Evolutionary conservation across 2,329 filamentous ascomycete genomes (phyloP).

Genomic region (Emericellopsis cladophorae): DNA sequence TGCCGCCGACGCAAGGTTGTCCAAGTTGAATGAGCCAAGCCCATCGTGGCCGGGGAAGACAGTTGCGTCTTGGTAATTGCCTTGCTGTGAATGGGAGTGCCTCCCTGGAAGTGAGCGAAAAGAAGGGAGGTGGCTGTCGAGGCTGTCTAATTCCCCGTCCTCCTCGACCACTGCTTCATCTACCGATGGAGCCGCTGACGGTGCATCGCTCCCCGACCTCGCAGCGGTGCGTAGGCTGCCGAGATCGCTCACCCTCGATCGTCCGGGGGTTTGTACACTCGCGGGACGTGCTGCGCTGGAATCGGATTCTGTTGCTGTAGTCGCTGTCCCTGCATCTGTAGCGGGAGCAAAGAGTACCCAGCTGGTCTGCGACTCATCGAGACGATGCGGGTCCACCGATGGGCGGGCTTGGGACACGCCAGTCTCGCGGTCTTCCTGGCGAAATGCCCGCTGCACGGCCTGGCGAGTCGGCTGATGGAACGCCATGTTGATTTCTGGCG

Average conservation of each 20-base stretch:
- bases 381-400: slow-evolving; percentile 15
- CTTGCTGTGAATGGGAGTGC: slow-evolving; percentile 10
- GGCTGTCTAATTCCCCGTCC: slow-evolving; percentile 71
- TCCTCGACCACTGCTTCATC: slow-evolving; percentile 38
- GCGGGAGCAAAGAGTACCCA: slow-evolving; percentile 90
- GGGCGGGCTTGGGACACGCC: too few species aligned
- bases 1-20: slow-evolving; percentile 37
- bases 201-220: slow-evolving; percentile 40
- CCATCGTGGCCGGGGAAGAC: slow-evolving; percentile 90
- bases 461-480: slow-evolving; percentile 48
- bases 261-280: slow-evolving; percentile 52
- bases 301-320: slow-evolving; percentile 50
- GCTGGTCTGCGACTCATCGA: slow-evolving; percentile 63
- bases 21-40: slow-evolving; percentile 66
- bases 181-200: slow-evolving; percentile 20
- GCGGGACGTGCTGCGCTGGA: slow-evolving; percentile 51
- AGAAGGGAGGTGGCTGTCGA: slow-evolving; percentile 83
- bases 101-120: slow-evolving; percentile 52
- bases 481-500: slow-evolving; percentile 27
- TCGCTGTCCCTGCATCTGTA: slow-evolving; percentile 31
- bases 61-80: slow-evolving; percentile 33
- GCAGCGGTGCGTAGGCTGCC: slow-evolving; percentile 63
- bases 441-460: slow-evolving; percentile 33
- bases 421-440: slow-evolving; percentile 6
- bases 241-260: slow-evolving; percentile 67